Base-by-base conservation (phyloP, 2,329 filamentous ascomycete genomes). In the Calycina herbarum region DNA sequence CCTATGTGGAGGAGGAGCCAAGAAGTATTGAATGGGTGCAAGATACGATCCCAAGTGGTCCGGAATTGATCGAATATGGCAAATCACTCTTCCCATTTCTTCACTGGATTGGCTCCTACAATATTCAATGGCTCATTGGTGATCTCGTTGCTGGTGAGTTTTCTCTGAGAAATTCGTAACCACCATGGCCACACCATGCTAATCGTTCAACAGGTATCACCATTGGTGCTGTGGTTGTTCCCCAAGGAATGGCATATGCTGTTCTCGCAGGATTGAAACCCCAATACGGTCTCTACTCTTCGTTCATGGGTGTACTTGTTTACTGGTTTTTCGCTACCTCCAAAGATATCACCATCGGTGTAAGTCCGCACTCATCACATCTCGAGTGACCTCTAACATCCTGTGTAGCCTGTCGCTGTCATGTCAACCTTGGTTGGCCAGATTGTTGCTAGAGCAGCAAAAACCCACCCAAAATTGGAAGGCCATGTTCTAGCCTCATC, bases 301-400 rank as follows among this genome's bases (percentile, higher is more conserved):
- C 94, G 0, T 98, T 99, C 76, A 95, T 97, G 85, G 95, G 94
- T 61, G 94, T 96, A 17, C 78, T 97, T 68, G 84, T 97, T 67
- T 99, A 99, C 79, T 98, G 94, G 94, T 91, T 97, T 76, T 98
- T 98, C 75, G 95, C 94, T 40, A 99, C 95, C 0, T 97, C 94
- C 15, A 99, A 98, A 77, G 94, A 99, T 78, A 98, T 99, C 75
- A 97, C 94, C 10, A 98, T 98, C 64, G 94, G 94, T 17, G 90
- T 92, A 82, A 79, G 89, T 85, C 70, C 38, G 3, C 27, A 35
- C 54, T 24, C 35, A 31, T 29, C 40, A 13, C 71, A 60, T 1
- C 1, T 31, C 24, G 45, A 27, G 54, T n/a, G n/a, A 13, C 17
- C 5, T 66, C 69, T 64, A 64, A 57, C 67, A 8, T 71, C 11